A percentile compares a stretch with the other conserved stretches of the same genome.
These are phyloP conservation scores for Salvia rosmarinus DNA, from an alignment of 257 asterid species.

Conservation along the genomic window DNA sequence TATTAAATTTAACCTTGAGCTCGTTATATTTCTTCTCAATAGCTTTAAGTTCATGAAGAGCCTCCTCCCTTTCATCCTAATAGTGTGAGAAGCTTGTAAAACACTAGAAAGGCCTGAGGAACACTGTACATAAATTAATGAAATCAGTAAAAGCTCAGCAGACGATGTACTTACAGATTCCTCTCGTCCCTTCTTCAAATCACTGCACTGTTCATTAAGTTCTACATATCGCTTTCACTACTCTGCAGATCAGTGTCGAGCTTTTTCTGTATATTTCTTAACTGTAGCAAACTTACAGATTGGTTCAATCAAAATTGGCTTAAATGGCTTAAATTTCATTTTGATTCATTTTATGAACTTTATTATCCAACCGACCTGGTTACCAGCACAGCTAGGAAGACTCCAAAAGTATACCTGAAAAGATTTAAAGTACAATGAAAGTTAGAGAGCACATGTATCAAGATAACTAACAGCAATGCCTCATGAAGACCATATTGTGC, in stretches of 20 bases:
- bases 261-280: slow-evolving; percentile 70
- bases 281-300: slow-evolving; percentile 50
- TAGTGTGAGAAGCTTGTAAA: slow-evolving; percentile 28
- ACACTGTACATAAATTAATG: slow-evolving; percentile 11
- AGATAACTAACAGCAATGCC: slow-evolving; percentile 17
- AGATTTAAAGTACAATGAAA: slow-evolving; percentile 12
- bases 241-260: slow-evolving; percentile 75
- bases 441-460: slow-evolving; percentile 20
- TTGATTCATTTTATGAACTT: slow-evolving; percentile 17
- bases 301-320: slow-evolving; percentile 20
- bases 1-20: slow-evolving; percentile 59
- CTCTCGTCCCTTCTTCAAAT: slow-evolving; percentile 91
- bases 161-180: slow-evolving; percentile 60
- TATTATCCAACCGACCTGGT: slow-evolving; percentile 62
- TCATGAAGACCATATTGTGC: slow-evolving; percentile 15
- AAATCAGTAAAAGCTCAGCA: background rate
- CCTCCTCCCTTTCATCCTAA: slow-evolving; percentile 88
- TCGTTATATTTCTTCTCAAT: slow-evolving; percentile 67
- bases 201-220: slow-evolving; percentile 67
- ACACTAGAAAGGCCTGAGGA: slow-evolving; percentile 26
- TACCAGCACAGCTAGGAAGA: slow-evolving; percentile 99
- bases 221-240: slow-evolving; percentile 64
- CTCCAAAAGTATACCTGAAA: slow-evolving; percentile 98
- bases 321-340: slow-evolving; percentile 3
- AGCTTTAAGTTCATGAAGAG: slow-evolving; percentile 74